phyloP scores from a whole-genome alignment of 1,284 basidiomycete species.

The Phylloboletellus chloephorus region DNA sequence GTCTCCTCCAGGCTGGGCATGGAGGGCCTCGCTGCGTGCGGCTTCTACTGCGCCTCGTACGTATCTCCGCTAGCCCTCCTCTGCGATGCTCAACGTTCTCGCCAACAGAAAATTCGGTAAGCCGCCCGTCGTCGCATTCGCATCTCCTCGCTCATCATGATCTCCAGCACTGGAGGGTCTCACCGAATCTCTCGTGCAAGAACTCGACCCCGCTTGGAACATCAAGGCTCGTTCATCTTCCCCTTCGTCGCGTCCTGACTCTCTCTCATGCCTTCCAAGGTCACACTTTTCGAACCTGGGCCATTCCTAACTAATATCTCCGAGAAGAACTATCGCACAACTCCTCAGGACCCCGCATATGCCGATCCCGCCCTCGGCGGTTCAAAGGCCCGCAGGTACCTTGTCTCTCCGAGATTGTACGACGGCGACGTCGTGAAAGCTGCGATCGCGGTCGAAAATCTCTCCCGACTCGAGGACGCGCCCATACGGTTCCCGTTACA shows the following conservation, averaged over 20 bases:
- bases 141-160: background rate
- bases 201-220: constrained; percentile 31
- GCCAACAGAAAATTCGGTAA: constrained; percentile 23
- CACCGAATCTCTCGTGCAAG: constrained; percentile 20
- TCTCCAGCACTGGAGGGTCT: constrained; percentile 28
- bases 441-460: constrained; percentile 15
- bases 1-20: constrained; percentile 26
- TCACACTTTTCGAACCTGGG: constrained; percentile 22
- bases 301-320: constrained; percentile 22
- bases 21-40: constrained; percentile 4
- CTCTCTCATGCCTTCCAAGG: constrained; percentile 8
- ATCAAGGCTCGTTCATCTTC: constrained; percentile 19
- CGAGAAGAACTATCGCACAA: background rate
- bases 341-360: constrained; percentile 21
- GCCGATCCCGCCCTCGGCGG: constrained; percentile 8
- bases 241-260: background rate
- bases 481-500: constrained; percentile 24
- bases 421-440: constrained; percentile 20
- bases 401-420: background rate
- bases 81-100: background rate
- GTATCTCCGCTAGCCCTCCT: background rate
- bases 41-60: constrained; percentile 26
- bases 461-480: constrained; percentile 15
- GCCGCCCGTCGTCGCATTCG: background rate
- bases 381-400: constrained; percentile 6